Conservation (phyloP, 1,284 basidiomycete genomes). For the Schizophyllum commune region DNA sequence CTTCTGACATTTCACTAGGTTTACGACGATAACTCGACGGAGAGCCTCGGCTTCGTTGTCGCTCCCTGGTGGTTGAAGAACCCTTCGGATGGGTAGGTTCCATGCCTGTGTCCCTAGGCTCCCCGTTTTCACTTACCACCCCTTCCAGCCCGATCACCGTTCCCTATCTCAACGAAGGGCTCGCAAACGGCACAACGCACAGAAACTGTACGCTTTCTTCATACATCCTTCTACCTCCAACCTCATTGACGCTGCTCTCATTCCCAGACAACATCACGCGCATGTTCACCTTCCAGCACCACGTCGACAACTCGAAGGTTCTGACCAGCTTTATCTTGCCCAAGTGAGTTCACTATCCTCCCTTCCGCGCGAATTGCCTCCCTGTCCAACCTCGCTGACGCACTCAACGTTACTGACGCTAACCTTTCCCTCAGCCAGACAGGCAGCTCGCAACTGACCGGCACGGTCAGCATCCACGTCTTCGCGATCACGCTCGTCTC, state of each 20-base stretch:
- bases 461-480: conserved; percentile 30
- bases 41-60: conserved; percentile 15
- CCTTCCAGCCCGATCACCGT: conserved; percentile 10
- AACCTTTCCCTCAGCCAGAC: too few relatives aligned
- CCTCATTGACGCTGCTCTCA: not conserved
- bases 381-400: too few relatives aligned
- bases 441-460: conserved; percentile 23
- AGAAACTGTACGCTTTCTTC: conserved; percentile 6
- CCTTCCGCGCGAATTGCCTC: too few relatives aligned
- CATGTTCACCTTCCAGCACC: conserved; percentile 12
- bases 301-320: conserved; percentile 7
- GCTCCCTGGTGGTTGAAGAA: conserved; percentile 19
- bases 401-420: too few relatives aligned
- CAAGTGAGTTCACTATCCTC: conserved; percentile 29
- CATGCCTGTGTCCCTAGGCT: not conserved
- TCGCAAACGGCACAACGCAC: conserved; percentile 8
- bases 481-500: conserved; percentile 37
- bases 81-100: conserved; percentile 15
- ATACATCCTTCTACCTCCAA: not conserved
- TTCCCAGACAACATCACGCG: conserved; percentile 10
- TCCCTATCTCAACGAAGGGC: conserved; percentile 8
- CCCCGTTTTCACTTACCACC: too few relatives aligned
- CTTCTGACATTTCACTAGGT: not conserved
- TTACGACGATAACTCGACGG: conserved; percentile 13
- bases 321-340: conserved; percentile 16